Evolutionary conservation across 371 early-diverging fungal species (phyloP), one percentile per base, ranked within the genome.

Genomic region (Apophysomyces sp.): DNA sequence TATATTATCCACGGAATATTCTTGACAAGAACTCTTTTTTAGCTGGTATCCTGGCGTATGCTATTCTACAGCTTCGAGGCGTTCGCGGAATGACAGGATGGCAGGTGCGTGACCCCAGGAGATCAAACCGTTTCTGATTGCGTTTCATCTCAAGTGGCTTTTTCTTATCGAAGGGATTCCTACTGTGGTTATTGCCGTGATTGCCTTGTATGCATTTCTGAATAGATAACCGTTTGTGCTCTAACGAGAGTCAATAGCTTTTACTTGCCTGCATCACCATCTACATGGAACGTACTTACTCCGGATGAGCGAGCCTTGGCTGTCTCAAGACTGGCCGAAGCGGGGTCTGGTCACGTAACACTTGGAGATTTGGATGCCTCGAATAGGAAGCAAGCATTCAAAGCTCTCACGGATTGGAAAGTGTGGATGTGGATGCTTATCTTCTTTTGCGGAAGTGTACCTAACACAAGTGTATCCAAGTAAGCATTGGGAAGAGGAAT

Each of bases 81-180:
- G 55, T 64, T 26, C 56, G 64, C 30, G 73, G 77, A 1, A 56
- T 80, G 56, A 58, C 80, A 16, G 80, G 80, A 0, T 80, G 80
- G 80, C 80, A 78, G 64, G 68, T 63, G 40, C 24, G 37, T 12
- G 21, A 53, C 9, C 8, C 13, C 29, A 13, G 29, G 30, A 6
- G 4, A 11, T 44, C 21, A 9, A 44, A 21, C 24, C 3, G 11
- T 4, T 9, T 9, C 49, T 44, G 6, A 52, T 15, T 40, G 24
- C n/a, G 3, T 5, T 16, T 26, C 2, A 16, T 7, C 11, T 41
- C 16, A 36, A 72, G 66, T 80, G 81, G 81, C 37, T 81, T 8
- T 81, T 81, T 52, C 27, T 81, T 5, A 73, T 81, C 21, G 81
- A 81, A 62, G 81, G 81, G n/a, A 57, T 81, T n/a, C 81, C 81